These are phyloP conservation scores for Astraeus odoratus DNA, from an alignment of 768 basidiomycete genomes.

Conservation along the genomic window DNA sequence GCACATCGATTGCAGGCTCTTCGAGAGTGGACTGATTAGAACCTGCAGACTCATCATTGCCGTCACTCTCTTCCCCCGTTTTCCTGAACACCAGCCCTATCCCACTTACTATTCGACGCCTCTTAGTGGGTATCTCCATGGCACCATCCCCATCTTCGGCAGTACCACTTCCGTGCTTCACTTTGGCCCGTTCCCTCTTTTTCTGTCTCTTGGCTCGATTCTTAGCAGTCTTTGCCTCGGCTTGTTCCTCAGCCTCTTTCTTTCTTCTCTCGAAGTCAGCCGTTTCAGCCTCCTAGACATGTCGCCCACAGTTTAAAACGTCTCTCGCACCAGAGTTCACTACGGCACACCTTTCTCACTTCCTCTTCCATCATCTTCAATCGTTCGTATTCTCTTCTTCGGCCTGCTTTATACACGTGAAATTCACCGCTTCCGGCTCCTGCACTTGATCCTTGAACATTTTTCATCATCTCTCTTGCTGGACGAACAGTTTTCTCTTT, in stretches of 20 bases:
- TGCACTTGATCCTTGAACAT: conserved; percentile 95
- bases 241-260: conserved; percentile 58
- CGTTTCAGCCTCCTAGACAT: conserved; percentile 56
- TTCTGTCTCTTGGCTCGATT: conserved; percentile 92
- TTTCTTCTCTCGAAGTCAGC: conserved; percentile 73
- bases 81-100: conserved; percentile 55
- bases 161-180: conserved; percentile 29
- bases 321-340: neutral
- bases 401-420: conserved; percentile 95
- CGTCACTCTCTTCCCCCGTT: conserved; percentile 45
- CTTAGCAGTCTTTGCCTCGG: conserved; percentile 89
- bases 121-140: conserved; percentile 52
- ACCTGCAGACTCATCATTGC: conserved; percentile 25
- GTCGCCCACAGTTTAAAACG: conserved; percentile 1
- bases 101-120: conserved; percentile 74
- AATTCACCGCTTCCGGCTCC: conserved; percentile 98
- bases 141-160: conserved; percentile 20
- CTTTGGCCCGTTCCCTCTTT: conserved; percentile 72
- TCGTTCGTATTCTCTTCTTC: conserved; percentile 92
- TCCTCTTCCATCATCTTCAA: conserved; percentile 86
- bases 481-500: conserved; percentile 79
- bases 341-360: conserved; percentile 50
- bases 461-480: conserved; percentile 97
- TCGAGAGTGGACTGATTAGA: conserved; percentile 1
- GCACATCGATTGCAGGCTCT: conserved; percentile 5